Percentiles rank a stretch among this genome's conserved stretches.
phyloP scores from a whole-genome alignment of 805 yeast species.

The Cyberlindnera xishuangbannaensis region DNA sequence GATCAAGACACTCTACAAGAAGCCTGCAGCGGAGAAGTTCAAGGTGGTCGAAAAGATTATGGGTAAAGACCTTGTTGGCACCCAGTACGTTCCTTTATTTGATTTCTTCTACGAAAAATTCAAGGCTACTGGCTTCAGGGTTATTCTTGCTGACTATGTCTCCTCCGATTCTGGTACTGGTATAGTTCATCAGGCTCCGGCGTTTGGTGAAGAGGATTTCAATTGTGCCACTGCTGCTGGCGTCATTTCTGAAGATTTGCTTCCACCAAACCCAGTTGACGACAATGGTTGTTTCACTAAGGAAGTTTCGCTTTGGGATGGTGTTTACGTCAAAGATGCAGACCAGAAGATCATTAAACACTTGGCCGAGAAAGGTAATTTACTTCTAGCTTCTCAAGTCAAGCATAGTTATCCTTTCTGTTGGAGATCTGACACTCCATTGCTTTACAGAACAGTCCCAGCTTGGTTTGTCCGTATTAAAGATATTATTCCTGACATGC shows the following conservation, averaged over 20 bases:
- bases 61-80: constrained; percentile 78
- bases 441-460: constrained; percentile 93
- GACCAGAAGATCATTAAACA: constrained; percentile 85
- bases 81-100: constrained; percentile 77
- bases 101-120: constrained; percentile 73
- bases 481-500: constrained; percentile 84
- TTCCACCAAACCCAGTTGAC: constrained; percentile 93
- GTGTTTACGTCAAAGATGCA: constrained; percentile 91
- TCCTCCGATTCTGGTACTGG: constrained; percentile 97
- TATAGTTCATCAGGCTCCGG: constrained; percentile 97
- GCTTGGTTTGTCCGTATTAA: constrained; percentile 96
- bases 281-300: constrained; percentile 81
- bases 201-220: constrained; percentile 99
- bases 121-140: constrained; percentile 75
- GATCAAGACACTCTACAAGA: constrained; percentile 81
- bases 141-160: constrained; percentile 78
- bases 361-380: constrained; percentile 69
- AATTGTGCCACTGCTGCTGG: constrained; percentile 72
- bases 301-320: constrained; percentile 70
- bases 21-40: constrained; percentile 86
- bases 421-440: constrained; percentile 99
- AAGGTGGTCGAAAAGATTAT: constrained; percentile 72
- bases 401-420: constrained; percentile 98
- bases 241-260: constrained; percentile 57
- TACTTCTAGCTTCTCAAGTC: constrained; percentile 74